Conservation (phyloP, 2,329 filamentous ascomycete genomes). For the Thielaviopsis ethacetica region DNA sequence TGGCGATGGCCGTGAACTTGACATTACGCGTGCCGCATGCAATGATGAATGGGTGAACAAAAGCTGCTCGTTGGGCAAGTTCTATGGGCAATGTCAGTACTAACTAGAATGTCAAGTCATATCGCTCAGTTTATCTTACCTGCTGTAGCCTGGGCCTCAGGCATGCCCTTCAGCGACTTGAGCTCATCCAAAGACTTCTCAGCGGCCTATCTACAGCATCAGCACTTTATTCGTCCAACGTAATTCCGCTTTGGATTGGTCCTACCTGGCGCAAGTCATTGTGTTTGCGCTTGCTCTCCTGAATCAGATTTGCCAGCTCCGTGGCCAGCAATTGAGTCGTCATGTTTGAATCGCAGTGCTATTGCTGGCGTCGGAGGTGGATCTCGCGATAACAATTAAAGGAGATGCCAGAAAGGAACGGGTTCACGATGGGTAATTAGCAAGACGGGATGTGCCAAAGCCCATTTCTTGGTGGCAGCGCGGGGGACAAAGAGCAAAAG, state of each 20-base stretch:
- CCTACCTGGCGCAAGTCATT: constrained; percentile 69
- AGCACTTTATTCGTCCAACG: neutral
- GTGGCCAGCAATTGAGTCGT: constrained; percentile 78
- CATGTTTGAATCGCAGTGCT: constrained; percentile 32
- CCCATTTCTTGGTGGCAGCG: neutral
- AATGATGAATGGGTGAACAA: constrained; percentile 86
- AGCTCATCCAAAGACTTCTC: constrained; percentile 88
- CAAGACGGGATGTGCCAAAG: neutral
- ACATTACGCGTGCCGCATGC: constrained; percentile 81
- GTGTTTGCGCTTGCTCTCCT: constrained; percentile 92
- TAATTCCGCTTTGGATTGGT: neutral
- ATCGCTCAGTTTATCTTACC: constrained; percentile 30
- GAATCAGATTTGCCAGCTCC: constrained; percentile 78
- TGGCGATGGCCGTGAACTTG: constrained; percentile 75
- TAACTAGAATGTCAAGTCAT: neutral
- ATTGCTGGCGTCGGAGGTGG: neutral
- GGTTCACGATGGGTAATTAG: neutral
- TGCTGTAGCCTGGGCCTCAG: constrained; percentile 58
- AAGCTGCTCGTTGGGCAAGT: constrained; percentile 62
- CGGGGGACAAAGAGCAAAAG: neutral
- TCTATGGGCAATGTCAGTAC: constrained; percentile 36
- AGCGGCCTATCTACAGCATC: constrained; percentile 44
- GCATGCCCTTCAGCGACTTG: constrained; percentile 55
- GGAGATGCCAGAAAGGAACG: neutral
- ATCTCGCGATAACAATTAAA: neutral